Conservation (phyloP, 371 early-diverging fungal genomes). For the Conidiobolus incongruus region DNA sequence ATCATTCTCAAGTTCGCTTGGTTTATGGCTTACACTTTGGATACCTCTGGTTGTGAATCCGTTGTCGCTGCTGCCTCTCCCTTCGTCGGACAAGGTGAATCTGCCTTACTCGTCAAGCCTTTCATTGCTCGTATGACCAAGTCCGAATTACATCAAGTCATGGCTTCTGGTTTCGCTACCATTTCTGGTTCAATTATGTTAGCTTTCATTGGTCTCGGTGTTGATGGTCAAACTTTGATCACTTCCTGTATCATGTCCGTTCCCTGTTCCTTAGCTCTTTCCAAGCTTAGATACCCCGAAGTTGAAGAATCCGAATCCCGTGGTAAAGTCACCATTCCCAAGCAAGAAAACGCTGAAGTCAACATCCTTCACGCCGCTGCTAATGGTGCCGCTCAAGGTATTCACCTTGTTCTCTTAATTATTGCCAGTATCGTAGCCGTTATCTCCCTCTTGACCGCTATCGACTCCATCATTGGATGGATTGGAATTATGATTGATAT, state of each 20-base stretch:
- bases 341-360: conserved; percentile 30
- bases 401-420: conserved; percentile 51
- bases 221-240: conserved; percentile 34
- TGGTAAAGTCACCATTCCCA: conserved; percentile 31
- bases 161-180: conserved; percentile 84
- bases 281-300: conserved; percentile 74
- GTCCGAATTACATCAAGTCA: conserved; percentile 68
- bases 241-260: conserved; percentile 85
- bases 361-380: conserved; percentile 67
- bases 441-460: conserved; percentile 38
- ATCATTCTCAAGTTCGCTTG: conserved; percentile 40
- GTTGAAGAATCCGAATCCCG: conserved; percentile 50
- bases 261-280: conserved; percentile 64
- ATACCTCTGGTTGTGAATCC: conserved; percentile 70
- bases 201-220: conserved; percentile 42
- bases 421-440: conserved; percentile 51
- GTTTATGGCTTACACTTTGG: conserved; percentile 40
- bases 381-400: conserved; percentile 68
- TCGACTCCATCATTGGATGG: conserved; percentile 50
- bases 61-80: conserved; percentile 72
- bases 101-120: conserved; percentile 57
- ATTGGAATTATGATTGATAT: conserved; percentile 47
- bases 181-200: conserved; percentile 78
- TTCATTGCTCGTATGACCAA: conserved; percentile 65
- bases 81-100: conserved; percentile 67